Evolutionary conservation across 2,329 filamentous ascomycete species (phyloP), one percentile per base, ranked within the genome.

Genomic region (Botrytis hyacinthi): DNA sequence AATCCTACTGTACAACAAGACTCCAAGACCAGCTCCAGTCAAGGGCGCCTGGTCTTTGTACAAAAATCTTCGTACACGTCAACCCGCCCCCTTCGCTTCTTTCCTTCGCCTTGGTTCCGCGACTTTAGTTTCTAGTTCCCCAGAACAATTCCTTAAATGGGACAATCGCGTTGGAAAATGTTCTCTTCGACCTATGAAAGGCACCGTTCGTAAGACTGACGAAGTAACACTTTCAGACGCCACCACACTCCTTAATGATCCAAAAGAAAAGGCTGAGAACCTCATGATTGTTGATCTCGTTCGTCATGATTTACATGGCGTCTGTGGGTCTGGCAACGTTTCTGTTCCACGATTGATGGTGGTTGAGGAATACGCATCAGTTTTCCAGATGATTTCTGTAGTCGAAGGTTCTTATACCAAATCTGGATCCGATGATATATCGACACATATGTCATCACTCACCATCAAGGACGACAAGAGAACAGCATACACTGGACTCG

Each of bases 231-330:
- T 92, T n/a, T 87, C 86, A 8, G 87, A 92, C 78, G 95, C 95
- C 0, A 89, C 91, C 75, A 84, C 84, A 42, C 88, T 97, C 57
- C 87, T 98, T 22, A 89, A 91, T 73, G 88, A 93, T 0, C 91
- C 93, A 35, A 98, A 98, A 81, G 96, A 98, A 82, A 91, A 93
- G 78, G 95, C 95, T 0, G 95, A 98, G 84, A 98, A 98, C 80
- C 87, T 98, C 37, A 98, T 98, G 96, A 98, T 98, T 78, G 95
- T 97, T 3, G 95, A 98, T 81, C 86, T 98, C 1, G 96, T 98
- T n/a, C 89, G 95, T 0, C 95, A 98, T 80, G 95, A 98, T 81
- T 85, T 98, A 20, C 92, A 97, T 82, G 90, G 91, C n/a, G 90
- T 97, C 14, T 93, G 92, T 75, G 93, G 93, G 8, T 87, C 92